Evolutionary conservation across 2,329 filamentous ascomycete genomes (phyloP).

Genomic region (Didymosphaeria variabile): DNA sequence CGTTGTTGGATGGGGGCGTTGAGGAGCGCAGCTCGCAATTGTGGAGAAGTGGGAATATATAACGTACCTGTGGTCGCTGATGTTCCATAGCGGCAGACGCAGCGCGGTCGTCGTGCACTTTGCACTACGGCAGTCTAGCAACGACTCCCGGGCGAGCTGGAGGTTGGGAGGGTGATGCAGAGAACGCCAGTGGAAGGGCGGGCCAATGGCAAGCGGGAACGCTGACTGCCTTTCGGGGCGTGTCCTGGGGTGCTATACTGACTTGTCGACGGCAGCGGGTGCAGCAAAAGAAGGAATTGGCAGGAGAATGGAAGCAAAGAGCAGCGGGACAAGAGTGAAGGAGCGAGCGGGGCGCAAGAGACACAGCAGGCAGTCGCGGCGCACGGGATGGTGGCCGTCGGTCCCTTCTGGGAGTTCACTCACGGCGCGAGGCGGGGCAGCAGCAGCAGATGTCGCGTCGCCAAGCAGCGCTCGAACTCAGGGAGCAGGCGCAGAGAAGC

Average conservation of each 20-base stretch:
- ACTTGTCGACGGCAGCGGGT: slow-evolving; percentile 18
- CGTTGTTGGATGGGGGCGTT: not conserved
- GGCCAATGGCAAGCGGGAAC: slow-evolving; percentile 33
- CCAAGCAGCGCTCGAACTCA: slow-evolving; percentile 23
- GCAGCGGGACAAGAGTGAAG: slow-evolving; percentile 18
- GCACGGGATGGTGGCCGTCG: slow-evolving; percentile 26
- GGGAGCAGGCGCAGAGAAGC: slow-evolving; percentile 14
- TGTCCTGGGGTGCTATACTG: not conserved
- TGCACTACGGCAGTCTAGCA: slow-evolving; percentile 27
- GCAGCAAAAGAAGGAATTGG: slow-evolving; percentile 21
- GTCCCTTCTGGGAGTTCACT: slow-evolving; percentile 33
- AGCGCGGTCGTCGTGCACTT: slow-evolving; percentile 19
- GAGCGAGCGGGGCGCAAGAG: slow-evolving; percentile 20
- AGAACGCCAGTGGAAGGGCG: slow-evolving; percentile 27
- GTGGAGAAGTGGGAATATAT: not conserved
- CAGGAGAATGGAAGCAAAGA: slow-evolving; percentile 18
- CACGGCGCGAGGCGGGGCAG: slow-evolving; percentile 27
- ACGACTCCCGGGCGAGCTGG: slow-evolving; percentile 17
- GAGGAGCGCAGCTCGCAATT: not conserved
- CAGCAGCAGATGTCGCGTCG: slow-evolving; percentile 26
- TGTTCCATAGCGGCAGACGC: slow-evolving; percentile 41
- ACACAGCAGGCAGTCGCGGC: slow-evolving; percentile 12
- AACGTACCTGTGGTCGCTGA: slow-evolving; percentile 30
- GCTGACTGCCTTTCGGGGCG: slow-evolving; percentile 2
- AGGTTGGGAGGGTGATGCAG: slow-evolving; percentile 35